phyloP scores from a whole-genome alignment of 805 yeast genomes.

The Cyberlindnera subsufficiens region DNA sequence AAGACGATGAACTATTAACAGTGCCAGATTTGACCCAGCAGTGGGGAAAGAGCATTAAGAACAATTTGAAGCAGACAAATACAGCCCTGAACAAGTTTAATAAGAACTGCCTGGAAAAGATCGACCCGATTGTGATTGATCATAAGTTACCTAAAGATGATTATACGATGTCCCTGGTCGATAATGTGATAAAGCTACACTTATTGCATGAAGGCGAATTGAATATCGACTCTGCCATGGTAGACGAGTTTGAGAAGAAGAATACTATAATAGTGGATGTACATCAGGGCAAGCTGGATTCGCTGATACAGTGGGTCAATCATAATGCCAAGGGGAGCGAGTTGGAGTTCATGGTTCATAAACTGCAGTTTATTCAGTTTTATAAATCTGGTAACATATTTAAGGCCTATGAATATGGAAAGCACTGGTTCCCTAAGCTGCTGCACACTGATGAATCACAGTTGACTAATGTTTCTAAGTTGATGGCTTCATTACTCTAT shows the following conservation, averaged over 20 bases:
- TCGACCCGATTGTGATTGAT: slow-evolving; percentile 26
- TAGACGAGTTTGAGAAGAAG: slow-evolving; percentile 25
- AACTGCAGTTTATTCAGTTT: slow-evolving; percentile 33
- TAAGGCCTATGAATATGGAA: slow-evolving; percentile 40
- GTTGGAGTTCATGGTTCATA: slow-evolving; percentile 40
- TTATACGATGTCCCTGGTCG: slow-evolving; percentile 22
- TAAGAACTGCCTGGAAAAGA: slow-evolving; percentile 22
- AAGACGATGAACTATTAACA: neutral
- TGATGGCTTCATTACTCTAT: slow-evolving; percentile 32
- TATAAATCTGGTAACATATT: slow-evolving; percentile 20
- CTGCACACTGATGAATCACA: slow-evolving; percentile 24
- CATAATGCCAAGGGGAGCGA: slow-evolving; percentile 22
- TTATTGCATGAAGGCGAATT: slow-evolving; percentile 42
- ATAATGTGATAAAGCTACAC: slow-evolving; percentile 40
- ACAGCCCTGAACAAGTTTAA: slow-evolving; percentile 24
- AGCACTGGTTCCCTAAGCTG: slow-evolving; percentile 32
- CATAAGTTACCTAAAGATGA: slow-evolving; percentile 25
- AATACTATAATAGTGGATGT: slow-evolving; percentile 30
- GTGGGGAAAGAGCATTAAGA: slow-evolving; percentile 26
- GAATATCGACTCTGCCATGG: slow-evolving; percentile 20
- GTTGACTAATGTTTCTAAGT: slow-evolving; percentile 36
- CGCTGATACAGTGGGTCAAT: slow-evolving; percentile 47
- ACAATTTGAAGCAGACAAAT: slow-evolving; percentile 23
- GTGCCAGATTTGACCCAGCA: slow-evolving; percentile 7
- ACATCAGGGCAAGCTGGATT: slow-evolving; percentile 30